These are phyloP conservation scores for Emericellopsis atlantica DNA, from an alignment of 2,329 filamentous ascomycete genomes.

Conservation along the genomic window DNA sequence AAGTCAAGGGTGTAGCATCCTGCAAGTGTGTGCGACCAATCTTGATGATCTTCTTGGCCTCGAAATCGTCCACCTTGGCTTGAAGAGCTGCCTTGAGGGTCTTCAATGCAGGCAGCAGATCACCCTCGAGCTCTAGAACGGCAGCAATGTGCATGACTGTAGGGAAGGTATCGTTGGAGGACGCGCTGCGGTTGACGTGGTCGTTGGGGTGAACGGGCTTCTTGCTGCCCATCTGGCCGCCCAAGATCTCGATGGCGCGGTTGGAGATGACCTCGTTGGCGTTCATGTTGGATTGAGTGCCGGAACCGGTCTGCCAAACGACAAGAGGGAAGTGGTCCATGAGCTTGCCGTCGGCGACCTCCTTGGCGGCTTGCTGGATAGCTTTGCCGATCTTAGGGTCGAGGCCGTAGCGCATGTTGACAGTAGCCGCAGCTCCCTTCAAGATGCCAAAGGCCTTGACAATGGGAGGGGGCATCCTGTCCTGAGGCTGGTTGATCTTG, in stretches of 20 bases:
- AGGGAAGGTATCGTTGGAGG: constrained; percentile 98
- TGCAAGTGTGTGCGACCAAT: constrained; percentile 96
- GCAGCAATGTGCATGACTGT: constrained; percentile 99
- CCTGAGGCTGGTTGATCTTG: constrained; percentile 97
- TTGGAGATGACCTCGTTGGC: constrained; percentile 99
- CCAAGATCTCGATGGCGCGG: constrained; percentile 94
- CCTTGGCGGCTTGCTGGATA: constrained; percentile 85
- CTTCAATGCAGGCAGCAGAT: constrained; percentile 70
- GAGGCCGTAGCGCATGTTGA: constrained; percentile 91
- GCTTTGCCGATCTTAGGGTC: constrained; percentile 84
- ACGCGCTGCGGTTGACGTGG: constrained; percentile 98
- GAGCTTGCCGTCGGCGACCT: constrained; percentile 89
- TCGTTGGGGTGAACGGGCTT: constrained; percentile 99
- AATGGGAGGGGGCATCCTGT: constrained; percentile 92
- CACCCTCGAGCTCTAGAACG: constrained; percentile 80
- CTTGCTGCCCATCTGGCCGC: constrained; percentile 88
- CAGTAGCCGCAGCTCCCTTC: constrained; percentile 89
- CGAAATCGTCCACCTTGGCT: constrained; percentile 79
- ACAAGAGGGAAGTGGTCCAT: constrained; percentile 96
- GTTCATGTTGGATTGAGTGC: constrained; percentile 99
- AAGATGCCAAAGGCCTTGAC: constrained; percentile 91
- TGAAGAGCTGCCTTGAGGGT: constrained; percentile 76
- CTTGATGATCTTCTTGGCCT: constrained; percentile 86
- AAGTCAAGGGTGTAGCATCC: constrained; percentile 88
- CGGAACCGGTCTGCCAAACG: constrained; percentile 98